Evolutionary conservation across 1,284 basidiomycete genomes (phyloP).

Genomic region (Naganishia sp.): DNA sequence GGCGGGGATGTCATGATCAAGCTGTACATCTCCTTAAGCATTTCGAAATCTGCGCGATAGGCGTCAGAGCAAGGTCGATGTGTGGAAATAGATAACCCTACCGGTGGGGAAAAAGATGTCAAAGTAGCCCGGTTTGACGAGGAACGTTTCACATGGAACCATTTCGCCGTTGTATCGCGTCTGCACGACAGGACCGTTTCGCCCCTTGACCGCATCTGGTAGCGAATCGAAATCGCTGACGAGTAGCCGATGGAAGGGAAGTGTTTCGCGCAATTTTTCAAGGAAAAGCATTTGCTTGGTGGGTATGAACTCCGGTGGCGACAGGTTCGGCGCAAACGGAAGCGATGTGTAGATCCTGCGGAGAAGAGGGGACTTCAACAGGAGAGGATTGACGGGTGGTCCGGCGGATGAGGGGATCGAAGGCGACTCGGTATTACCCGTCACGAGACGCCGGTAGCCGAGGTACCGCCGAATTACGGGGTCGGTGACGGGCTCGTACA

Average conservation of each 20-base stretch:
- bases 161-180: constrained; percentile 81
- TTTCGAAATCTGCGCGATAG: constrained; percentile 64
- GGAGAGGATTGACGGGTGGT: constrained; percentile 42
- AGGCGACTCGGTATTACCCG: neutral
- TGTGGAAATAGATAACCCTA: constrained; percentile 32
- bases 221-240: constrained; percentile 89
- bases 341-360: constrained; percentile 68
- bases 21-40: constrained; percentile 84
- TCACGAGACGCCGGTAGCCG: constrained; percentile 65
- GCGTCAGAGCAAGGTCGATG: constrained; percentile 44
- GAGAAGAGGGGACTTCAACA: constrained; percentile 52
- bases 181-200: constrained; percentile 93
- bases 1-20: constrained; percentile 62
- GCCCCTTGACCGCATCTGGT: constrained; percentile 80
- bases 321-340: constrained; percentile 90
- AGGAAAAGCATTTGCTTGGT: constrained; percentile 87
- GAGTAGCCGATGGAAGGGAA: constrained; percentile 88
- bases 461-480: constrained; percentile 69
- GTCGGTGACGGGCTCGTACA: constrained; percentile 83
- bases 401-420: constrained; percentile 35
- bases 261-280: constrained; percentile 75
- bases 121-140: constrained; percentile 94
- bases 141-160: constrained; percentile 84
- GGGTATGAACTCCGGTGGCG: constrained; percentile 85
- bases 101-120: constrained; percentile 98